phyloP scores from a whole-genome alignment of 768 basidiomycete species.

The Collybia sordida region DNA sequence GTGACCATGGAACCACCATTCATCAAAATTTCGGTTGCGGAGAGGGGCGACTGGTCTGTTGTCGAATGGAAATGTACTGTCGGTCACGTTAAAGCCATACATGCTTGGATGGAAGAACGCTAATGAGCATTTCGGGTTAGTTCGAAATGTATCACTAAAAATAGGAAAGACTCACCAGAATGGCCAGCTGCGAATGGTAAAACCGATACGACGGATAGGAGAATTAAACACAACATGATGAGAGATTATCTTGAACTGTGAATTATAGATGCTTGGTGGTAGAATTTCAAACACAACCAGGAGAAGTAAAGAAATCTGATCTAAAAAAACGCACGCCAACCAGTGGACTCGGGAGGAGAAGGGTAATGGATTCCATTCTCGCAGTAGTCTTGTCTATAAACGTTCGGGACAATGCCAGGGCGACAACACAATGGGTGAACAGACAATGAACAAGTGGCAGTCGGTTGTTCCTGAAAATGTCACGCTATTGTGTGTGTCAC shows the following conservation, averaged over 20 bases:
- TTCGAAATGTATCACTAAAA: background rate
- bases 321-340: background rate
- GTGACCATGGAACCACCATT: slow-evolving; percentile 68
- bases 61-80: slow-evolving; percentile 52
- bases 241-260: background rate
- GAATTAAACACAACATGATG: slow-evolving; percentile 18
- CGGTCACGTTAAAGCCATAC: slow-evolving; percentile 70
- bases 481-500: no score
- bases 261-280: no score
- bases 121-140: slow-evolving; percentile 12
- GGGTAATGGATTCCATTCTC: no score
- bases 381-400: no score
- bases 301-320: background rate
- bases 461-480: no score
- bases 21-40: slow-evolving; percentile 49
- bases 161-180: slow-evolving; percentile 19
- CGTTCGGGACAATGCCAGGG: no score
- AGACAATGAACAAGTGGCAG: no score
- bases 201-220: slow-evolving; percentile 13
- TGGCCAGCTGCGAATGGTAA: slow-evolving; percentile 26
- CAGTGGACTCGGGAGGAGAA: background rate
- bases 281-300: no score
- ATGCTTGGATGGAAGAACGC: slow-evolving; percentile 60
- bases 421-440: no score
- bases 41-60: slow-evolving; percentile 56